These are phyloP conservation scores for Austroboletus niveus DNA, from an alignment of 1,284 basidiomycete genomes.

Conservation along the genomic window DNA sequence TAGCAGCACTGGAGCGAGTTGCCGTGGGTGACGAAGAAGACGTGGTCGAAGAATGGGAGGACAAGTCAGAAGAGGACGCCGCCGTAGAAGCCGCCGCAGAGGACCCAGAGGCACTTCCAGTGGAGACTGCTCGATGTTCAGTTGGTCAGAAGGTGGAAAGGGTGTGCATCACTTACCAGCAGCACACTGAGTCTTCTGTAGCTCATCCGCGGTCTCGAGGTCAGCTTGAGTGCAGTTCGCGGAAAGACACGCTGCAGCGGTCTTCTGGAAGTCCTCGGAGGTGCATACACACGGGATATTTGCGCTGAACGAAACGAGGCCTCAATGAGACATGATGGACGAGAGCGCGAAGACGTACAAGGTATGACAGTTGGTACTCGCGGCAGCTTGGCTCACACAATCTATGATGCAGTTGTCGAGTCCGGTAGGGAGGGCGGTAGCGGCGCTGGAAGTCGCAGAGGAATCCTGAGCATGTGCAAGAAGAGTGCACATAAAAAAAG, in stretches of 20 bases:
- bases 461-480: slow-evolving; percentile 16
- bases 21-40: slow-evolving; percentile 4
- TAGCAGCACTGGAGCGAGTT: slow-evolving; percentile 14
- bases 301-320: slow-evolving; percentile 12
- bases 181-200: slow-evolving; percentile 15
- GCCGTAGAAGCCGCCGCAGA: too few species aligned
- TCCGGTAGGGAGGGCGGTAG: not conserved
- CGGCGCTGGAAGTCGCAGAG: not conserved
- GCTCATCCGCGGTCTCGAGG: not conserved
- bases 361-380: not conserved
- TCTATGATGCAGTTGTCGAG: slow-evolving; percentile 6
- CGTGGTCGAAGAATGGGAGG: not conserved
- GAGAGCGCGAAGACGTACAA: slow-evolving; percentile 10
- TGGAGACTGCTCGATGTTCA: too few species aligned
- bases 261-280: slow-evolving; percentile 22
- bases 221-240: slow-evolving; percentile 18
- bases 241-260: slow-evolving; percentile 12
- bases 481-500: slow-evolving; percentile 13
- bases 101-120: not conserved
- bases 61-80: too few species aligned
- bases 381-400: slow-evolving; percentile 10
- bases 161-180: slow-evolving; percentile 6
- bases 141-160: too few species aligned
- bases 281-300: slow-evolving; percentile 20
- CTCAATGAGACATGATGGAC: not conserved